Evolutionary conservation across 352 stramenopile genomes (phyloP).

Genomic region (Halophytophthora batemanensis): DNA sequence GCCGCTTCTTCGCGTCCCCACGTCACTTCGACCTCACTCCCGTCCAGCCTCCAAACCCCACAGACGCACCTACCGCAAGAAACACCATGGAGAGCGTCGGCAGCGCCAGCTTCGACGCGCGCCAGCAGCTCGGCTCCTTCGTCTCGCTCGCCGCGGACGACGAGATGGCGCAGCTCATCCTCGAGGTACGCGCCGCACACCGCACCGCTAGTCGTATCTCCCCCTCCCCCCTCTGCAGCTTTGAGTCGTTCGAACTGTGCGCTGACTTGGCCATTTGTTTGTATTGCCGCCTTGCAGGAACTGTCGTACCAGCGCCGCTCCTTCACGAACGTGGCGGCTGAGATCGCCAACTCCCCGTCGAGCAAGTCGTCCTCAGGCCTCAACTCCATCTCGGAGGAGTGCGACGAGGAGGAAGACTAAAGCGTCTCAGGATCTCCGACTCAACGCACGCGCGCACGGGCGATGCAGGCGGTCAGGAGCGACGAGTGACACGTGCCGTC

Average conservation of each 20-base stretch:
- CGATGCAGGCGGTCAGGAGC: background rate
- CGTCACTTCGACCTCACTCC: constrained; percentile 18
- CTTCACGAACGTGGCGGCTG: constrained; percentile 56
- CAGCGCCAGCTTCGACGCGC: constrained; percentile 31
- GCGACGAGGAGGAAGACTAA: constrained; percentile 50
- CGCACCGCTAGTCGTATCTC: no score
- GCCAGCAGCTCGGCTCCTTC: constrained; percentile 75
- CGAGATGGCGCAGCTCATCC: constrained; percentile 73
- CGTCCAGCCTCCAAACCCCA: constrained; percentile 7
- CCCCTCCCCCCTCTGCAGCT: constrained; percentile 1
- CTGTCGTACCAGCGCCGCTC: constrained; percentile 54
- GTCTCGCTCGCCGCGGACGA: constrained; percentile 64
- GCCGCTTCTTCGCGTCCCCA: constrained; percentile 16
- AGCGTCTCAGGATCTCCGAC: constrained; percentile 6
- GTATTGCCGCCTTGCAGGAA: constrained; percentile 29
- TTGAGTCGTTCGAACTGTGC: no score
- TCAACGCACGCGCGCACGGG: background rate
- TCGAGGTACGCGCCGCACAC: constrained; percentile 67
- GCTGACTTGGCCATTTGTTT: constrained; percentile 4
- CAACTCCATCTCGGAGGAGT: constrained; percentile 72
- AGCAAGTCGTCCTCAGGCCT: constrained; percentile 50
- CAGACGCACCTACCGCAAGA: background rate
- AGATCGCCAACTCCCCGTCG: constrained; percentile 62
- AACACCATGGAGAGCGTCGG: constrained; percentile 35
- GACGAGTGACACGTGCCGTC: constrained; percentile 6